Conservation (phyloP, 1,284 basidiomycete species). For the Trichosporon faecale region DNA sequence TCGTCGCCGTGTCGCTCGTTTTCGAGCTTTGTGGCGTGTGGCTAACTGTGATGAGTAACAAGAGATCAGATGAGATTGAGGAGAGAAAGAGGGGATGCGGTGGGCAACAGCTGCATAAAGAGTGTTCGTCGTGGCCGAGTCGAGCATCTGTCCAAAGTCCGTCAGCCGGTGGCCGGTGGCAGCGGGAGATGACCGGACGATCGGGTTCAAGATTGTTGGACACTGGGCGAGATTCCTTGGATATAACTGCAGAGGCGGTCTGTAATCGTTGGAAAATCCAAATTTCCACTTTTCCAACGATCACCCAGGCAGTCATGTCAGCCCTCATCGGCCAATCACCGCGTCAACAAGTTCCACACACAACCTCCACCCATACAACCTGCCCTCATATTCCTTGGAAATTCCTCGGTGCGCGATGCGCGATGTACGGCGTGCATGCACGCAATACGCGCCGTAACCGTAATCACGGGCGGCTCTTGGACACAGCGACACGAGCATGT, state of each 20-base stretch:
- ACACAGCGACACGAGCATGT: background rate
- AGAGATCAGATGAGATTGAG: constrained; percentile 16
- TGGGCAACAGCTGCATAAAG: constrained; percentile 7
- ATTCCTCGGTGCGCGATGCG: background rate
- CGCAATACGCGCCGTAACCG: constrained; percentile 3
- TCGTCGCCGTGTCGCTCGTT: background rate
- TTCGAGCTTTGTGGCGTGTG: background rate
- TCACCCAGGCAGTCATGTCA: background rate
- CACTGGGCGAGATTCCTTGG: constrained; percentile 9
- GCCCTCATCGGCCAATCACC: background rate
- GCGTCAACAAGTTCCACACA: background rate
- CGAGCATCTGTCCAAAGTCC: background rate
- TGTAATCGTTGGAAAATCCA: constrained; percentile 17
- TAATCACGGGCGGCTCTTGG: background rate
- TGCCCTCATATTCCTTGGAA: background rate
- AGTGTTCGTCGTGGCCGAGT: background rate
- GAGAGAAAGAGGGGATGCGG: constrained; percentile 11
- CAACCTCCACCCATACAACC: background rate
- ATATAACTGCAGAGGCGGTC: constrained; percentile 10
- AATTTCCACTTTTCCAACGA: constrained; percentile 10
- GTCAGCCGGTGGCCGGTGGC: background rate
- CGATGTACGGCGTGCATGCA: background rate
- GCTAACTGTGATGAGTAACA: background rate
- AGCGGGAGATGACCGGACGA: no score
- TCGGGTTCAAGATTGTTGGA: background rate